phyloP scores from a whole-genome alignment of 768 basidiomycete species.

The Gyrodon lividus region DNA sequence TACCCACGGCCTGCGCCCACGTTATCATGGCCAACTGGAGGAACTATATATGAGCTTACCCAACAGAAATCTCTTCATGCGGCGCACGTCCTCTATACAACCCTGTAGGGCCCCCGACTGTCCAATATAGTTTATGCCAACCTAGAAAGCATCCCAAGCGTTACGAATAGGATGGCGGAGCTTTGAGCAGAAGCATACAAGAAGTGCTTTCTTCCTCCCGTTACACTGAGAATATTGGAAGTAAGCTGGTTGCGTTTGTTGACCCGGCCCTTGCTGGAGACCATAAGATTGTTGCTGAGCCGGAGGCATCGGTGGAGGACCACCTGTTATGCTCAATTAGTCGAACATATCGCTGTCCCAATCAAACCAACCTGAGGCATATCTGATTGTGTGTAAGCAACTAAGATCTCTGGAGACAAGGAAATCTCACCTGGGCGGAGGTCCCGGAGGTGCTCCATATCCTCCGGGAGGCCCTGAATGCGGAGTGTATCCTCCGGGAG shows the following conservation, averaged over 20 bases:
- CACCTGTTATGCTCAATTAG: constrained; percentile 10
- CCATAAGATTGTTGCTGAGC: constrained; percentile 60
- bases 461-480: neutral
- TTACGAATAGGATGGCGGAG: neutral
- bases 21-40: neutral
- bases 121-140: constrained; percentile 87
- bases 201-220: constrained; percentile 85
- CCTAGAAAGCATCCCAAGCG: constrained; percentile 39
- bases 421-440: neutral
- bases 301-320: constrained; percentile 55
- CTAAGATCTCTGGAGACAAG: neutral
- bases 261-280: constrained; percentile 49
- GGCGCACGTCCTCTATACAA: constrained; percentile 90
- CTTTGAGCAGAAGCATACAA: constrained; percentile 46
- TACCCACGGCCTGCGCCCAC: constrained; percentile 46
- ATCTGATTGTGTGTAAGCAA: constrained; percentile 5
- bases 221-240: constrained; percentile 91
- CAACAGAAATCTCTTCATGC: constrained; percentile 75
- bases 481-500: neutral
- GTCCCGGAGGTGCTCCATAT: constrained; percentile 18
- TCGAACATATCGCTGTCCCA: neutral
- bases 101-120: constrained; percentile 67
- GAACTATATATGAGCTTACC: constrained; percentile 40
- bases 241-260: constrained; percentile 53
- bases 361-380: constrained; percentile 6